Base-by-base conservation (phyloP, 371 early-diverging fungal genomes). In the Lichtheimia hyalospora region DNA sequence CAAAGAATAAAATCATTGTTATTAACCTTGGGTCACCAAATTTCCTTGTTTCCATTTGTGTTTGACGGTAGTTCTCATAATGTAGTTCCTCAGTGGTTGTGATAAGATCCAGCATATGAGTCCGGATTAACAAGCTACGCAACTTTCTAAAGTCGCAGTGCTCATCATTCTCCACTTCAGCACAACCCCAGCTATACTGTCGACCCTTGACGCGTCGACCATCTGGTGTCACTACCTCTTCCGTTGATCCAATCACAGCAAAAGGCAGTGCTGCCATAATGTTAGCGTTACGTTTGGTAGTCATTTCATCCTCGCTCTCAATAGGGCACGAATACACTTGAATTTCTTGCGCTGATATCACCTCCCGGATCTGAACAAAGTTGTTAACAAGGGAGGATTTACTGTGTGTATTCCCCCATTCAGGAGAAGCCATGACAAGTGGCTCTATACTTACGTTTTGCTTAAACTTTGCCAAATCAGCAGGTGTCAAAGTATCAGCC, bases 61-160 rank as follows among this genome's bases (percentile, higher is more conserved):
- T 71, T 46, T 86, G 74, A 48, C 96, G 86, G 74, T 90, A 95
- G 62, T 84, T 87, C 69, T 97, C 98, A 73, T 94, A 97, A 69
- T 96, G 96, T 16, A 82, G 66, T 59, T 93, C 90, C 69, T 96
- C 93, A 16, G 98, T 96, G 15, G 90, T 87, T 23, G 81, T 69
- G 64, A 96, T 90, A 48, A 97, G 82, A 68, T 95, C 96, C 57
- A 93, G 83, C 95, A 97, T 94, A 75, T 97, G 96, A 27, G 92
- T 88, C 59, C 94, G 85, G 70, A 97, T 91, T 50, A 97, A 83
- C 55, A 97, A 74, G 72, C 90, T 89, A 60, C 98, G 90, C 44
- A 99, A 85, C 74, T 95, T 94, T 62, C 86, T 88, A 70, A 96
- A 96, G 70, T 97, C 98, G 69, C 92, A 93, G 63, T 92, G 90